phyloP scores from a whole-genome alignment of 352 stramenopile species.

The Globisporangium sylvaticum region DNA sequence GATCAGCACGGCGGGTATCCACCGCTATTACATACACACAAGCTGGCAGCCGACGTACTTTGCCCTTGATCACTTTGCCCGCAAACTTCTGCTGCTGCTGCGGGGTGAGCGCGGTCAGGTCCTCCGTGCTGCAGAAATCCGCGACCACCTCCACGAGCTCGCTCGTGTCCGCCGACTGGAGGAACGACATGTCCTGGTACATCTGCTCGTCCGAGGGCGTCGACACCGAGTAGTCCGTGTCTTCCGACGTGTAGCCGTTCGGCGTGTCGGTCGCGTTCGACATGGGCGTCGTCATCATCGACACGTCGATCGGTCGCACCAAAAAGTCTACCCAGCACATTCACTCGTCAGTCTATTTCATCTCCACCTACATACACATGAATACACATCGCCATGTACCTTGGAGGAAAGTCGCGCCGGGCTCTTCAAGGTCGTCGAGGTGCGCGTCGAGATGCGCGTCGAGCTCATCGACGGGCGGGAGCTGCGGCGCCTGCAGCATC shows the following conservation, averaged over 20 bases:
- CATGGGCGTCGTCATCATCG: conserved; percentile 22
- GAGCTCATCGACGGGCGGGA: conserved; percentile 60
- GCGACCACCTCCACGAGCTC: conserved; percentile 64
- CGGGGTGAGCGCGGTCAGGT: conserved; percentile 42
- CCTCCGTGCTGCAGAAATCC: conserved; percentile 40
- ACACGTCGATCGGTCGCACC: conserved; percentile 9
- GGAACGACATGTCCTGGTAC: conserved; percentile 74
- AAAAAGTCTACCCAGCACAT: conserved; percentile 31
- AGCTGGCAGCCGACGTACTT: conserved; percentile 29
- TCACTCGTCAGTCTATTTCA: background rate
- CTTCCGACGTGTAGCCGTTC: conserved; percentile 82
- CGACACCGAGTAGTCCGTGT: conserved; percentile 74
- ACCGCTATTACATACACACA: conserved; percentile 1
- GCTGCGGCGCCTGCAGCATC: conserved; percentile 50
- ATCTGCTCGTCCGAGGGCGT: conserved; percentile 70
- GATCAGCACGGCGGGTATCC: background rate
- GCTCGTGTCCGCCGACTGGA: conserved; percentile 47
- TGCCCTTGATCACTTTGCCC: conserved; percentile 79
- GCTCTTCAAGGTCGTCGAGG: conserved; percentile 67
- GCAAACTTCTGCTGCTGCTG: conserved; percentile 53
- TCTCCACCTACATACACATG: background rate
- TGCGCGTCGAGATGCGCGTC: conserved; percentile 67
- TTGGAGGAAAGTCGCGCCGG: conserved; percentile 62
- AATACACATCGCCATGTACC: conserved; percentile 20
- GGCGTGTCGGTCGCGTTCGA: conserved; percentile 38